These are phyloP conservation scores for Hortaea werneckii DNA, from an alignment of 2,329 filamentous ascomycete genomes.

Conservation along the genomic window DNA sequence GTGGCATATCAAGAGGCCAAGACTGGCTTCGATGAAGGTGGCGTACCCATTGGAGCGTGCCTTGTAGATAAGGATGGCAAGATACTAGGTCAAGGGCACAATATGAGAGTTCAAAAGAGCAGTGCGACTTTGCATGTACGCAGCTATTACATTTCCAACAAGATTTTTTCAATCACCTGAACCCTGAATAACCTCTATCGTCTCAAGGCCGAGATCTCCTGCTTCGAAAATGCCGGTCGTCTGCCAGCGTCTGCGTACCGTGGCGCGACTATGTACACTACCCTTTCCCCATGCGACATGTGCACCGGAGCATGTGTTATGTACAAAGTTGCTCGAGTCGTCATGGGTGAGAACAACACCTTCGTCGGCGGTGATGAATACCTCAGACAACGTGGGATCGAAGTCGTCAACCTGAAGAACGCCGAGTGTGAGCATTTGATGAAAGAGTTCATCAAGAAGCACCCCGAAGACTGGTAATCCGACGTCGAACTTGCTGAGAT, in stretches of 20 bases:
- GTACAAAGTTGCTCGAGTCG: constrained; percentile 63
- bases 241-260: constrained; percentile 59
- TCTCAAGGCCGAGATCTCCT: constrained; percentile 61
- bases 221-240: constrained; percentile 64
- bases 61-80: constrained; percentile 60
- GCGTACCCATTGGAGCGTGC: constrained; percentile 48
- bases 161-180: not conserved
- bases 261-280: constrained; percentile 74
- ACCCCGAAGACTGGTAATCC: constrained; percentile 53
- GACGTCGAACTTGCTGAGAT: not conserved
- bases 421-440: constrained; percentile 57
- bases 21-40: constrained; percentile 45
- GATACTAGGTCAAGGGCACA: constrained; percentile 62
- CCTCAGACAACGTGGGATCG: constrained; percentile 55
- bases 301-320: constrained; percentile 69
- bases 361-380: constrained; percentile 66
- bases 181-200: not conserved
- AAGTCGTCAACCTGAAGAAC: constrained; percentile 61
- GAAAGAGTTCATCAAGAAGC: constrained; percentile 61
- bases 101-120: constrained; percentile 62
- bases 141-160: constrained; percentile 4
- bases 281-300: constrained; percentile 71
- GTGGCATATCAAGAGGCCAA: constrained; percentile 49
- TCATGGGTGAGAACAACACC: constrained; percentile 68
- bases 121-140: constrained; percentile 61